Base-by-base conservation (phyloP, 1,139 yeast species). In the Saccharomycopsis hybrid region DNA sequence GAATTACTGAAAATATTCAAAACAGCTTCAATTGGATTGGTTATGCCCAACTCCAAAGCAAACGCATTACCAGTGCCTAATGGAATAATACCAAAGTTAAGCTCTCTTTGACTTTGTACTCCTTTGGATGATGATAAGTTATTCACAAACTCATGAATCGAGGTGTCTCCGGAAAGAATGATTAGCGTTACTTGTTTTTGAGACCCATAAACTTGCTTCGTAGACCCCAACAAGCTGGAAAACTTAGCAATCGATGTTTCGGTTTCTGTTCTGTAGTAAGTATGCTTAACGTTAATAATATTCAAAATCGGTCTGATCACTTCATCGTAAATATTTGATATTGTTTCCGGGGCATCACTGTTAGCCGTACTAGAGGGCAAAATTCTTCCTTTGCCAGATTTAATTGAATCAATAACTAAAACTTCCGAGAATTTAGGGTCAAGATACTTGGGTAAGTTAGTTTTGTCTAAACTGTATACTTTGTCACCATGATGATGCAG, bases 21-120 rank as follows among this genome's bases (percentile, higher is more conserved):
- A 5, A 49, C 31, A 9, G 36, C 53, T 8, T 47, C 46, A 25
- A 41, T 25, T 2, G 45, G 32, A 3, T 42, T 27, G 18, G 39
- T 30, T 24, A 47, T n/a, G 7, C 53, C 55, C n/a, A 50, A 25
- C 41, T 52, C 55, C 5, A 52, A 36, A 7, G 54, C 43, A 33
- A 52, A 39, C 5, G 55, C 55, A 40, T 52, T 52, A 2, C 55
- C 55, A 9, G 54, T 47, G n/a, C 55, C 55, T 7, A 46, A 18
- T 4, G 55, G 55, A 18, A 52, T 36, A 31, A 52, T 36, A 4
- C 50, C 47, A 18, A 52, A 27, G 13, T 42, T 38, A 4, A 52
- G 24, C 5, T 35, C 33, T 7, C 37, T 8, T 3, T 32, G 38
- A 18, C 13, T 5, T 24, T 29, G 9, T 3, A 41, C 47, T 4